Conservation (phyloP, 2,329 filamentous ascomycete genomes). For the Claviceps monticola region DNA sequence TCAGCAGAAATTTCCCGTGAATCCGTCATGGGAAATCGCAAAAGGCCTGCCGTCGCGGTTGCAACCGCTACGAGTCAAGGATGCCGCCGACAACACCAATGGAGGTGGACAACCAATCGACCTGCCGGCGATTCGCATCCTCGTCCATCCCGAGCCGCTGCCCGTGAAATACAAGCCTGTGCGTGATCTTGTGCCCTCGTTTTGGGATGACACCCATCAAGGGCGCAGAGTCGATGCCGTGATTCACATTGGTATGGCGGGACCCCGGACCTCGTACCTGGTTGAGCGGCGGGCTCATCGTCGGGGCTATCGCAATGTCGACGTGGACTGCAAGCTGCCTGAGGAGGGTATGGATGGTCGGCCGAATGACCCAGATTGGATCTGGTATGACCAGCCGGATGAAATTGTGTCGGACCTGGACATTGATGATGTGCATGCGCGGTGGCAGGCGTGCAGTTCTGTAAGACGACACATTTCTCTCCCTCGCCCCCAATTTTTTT, state of each 20-base stretch:
- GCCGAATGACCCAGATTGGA: conserved; percentile 28
- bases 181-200: conserved; percentile 44
- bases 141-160: conserved; percentile 52
- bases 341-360: conserved; percentile 39
- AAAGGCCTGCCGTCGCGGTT: conserved; percentile 51
- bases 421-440: conserved; percentile 37
- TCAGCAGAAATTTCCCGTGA: conserved; percentile 53
- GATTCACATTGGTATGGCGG: conserved; percentile 71
- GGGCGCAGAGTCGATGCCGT: conserved; percentile 44
- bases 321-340: conserved; percentile 51
- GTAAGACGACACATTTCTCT: conserved; percentile 22
- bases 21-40: conserved; percentile 73
- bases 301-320: conserved; percentile 55
- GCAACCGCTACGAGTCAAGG: conserved; percentile 33
- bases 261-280: conserved; percentile 48
- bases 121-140: conserved; percentile 41
- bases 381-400: conserved; percentile 39
- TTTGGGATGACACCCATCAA: conserved; percentile 35
- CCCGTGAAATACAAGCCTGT: conserved; percentile 59
- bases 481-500: background rate
- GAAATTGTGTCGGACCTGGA: conserved; percentile 45
- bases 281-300: conserved; percentile 59
- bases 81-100: conserved; percentile 14
- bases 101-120: conserved; percentile 15
- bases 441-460: conserved; percentile 39